phyloP scores from a whole-genome alignment of 1,284 basidiomycete genomes.

The Paramarasmius palmivorus region DNA sequence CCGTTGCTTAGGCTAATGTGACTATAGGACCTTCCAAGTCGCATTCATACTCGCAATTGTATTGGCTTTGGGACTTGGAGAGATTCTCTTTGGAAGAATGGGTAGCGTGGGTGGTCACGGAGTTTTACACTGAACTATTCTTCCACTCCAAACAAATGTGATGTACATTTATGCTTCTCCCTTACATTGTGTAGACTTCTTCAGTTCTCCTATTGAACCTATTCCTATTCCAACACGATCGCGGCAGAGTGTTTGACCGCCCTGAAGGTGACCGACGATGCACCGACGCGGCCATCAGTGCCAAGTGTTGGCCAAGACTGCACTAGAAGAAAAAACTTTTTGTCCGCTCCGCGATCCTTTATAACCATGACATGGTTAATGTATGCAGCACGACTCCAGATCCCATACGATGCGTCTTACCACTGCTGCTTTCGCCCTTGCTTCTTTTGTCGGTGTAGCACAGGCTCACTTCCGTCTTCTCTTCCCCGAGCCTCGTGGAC shows the following conservation, averaged over 20 bases:
- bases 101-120: conserved; percentile 19
- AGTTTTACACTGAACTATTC: conserved; percentile 14
- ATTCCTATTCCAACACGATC: too few species aligned
- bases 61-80: conserved; percentile 62
- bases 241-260: too few species aligned
- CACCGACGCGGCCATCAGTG: too few species aligned
- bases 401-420: conserved; percentile 30
- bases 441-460: conserved; percentile 35
- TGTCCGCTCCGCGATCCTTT: too few species aligned
- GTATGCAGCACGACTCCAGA: background rate
- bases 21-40: conserved; percentile 69
- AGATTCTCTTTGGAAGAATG: conserved; percentile 62
- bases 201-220: too few species aligned
- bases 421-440: conserved; percentile 28
- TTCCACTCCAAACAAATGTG: background rate
- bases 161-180: background rate
- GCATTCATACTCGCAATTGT: conserved; percentile 68
- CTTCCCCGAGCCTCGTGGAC: conserved; percentile 57
- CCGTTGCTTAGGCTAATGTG: conserved; percentile 7
- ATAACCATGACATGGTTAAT: background rate
- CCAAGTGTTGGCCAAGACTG: too few species aligned
- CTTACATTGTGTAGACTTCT: too few species aligned
- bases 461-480: conserved; percentile 63
- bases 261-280: too few species aligned
- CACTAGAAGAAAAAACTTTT: too few species aligned